Conservation (phyloP, 176 grass and related monocot genomes). For the Thalia dealbata region DNA sequence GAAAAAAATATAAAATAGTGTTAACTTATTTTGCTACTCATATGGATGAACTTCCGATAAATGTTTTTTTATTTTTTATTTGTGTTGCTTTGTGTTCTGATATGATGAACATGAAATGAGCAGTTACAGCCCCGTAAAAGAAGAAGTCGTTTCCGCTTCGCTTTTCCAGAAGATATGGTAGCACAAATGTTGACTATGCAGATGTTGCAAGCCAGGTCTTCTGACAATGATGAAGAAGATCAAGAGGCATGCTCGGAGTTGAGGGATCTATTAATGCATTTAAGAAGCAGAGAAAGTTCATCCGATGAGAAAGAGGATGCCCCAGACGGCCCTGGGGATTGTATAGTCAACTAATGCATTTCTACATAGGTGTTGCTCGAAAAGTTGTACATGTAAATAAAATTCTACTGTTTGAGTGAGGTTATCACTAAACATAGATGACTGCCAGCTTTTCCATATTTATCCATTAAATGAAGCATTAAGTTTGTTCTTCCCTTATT, state of each 20-base stretch:
- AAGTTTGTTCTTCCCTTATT: background rate
- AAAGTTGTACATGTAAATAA: conserved; percentile 18
- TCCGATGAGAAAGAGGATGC: conserved; percentile 36
- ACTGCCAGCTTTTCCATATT: too few species aligned
- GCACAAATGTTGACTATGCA: conserved; percentile 36
- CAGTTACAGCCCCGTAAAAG: conserved; percentile 33
- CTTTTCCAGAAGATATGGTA: conserved; percentile 54
- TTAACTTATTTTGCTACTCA: background rate
- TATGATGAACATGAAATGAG: background rate
- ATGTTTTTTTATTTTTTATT: too few species aligned
- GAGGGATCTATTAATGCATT: conserved; percentile 38
- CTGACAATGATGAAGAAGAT: conserved; percentile 24
- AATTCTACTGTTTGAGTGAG: background rate
- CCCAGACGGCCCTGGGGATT: conserved; percentile 40
- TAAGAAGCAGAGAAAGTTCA: conserved; percentile 31
- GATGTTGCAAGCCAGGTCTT: conserved; percentile 16
- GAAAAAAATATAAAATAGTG: background rate
- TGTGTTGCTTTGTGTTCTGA: too few species aligned
- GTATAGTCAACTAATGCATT: conserved; percentile 26
- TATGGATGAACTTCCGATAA: background rate
- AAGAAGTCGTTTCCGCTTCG: conserved; percentile 35
- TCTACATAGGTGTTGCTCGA: background rate
- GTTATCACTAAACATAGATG: background rate
- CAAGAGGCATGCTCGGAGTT: conserved; percentile 28
- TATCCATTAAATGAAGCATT: background rate